Evolutionary conservation across 768 basidiomycete genomes (phyloP), one percentile per base, ranked within the genome.

Genomic region (Leucocoprinus leucothites): DNA sequence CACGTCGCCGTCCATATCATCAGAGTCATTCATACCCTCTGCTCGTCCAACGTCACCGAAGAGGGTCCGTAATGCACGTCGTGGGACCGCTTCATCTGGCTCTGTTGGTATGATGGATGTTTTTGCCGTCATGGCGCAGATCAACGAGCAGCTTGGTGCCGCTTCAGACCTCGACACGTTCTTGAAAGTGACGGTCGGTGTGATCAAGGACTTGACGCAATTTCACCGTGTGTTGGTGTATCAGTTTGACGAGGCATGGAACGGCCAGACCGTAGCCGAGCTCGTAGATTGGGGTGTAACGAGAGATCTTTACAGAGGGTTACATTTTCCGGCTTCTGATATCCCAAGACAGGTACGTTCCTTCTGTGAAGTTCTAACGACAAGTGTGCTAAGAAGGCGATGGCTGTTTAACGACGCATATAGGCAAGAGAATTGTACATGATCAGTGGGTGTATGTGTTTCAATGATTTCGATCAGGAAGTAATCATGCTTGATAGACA

Each of bases 151-250:
- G 53, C 77, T 91, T 3, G 82, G 82, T 1, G 74, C 76, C 14
- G 85, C 87, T 13, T 71, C 79, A 1, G 84, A 87, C 60, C 65
- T 92, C 54, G 81, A 86, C 18, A 74, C 73, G 24, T 89, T 90
- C 65, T 69, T 91, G 62, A 84, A 91, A 63, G 76, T 91, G 45
- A 80, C 83, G 1, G 88, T 87, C 3, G 88, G 89, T 1, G 67
- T 78, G 24, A 68, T 91, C 60, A 86, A 87, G 69, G 89, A 94
- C 65, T 65, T 94, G 56, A 87, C 87, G 13, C 86, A 87, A 64
- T 91, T 91, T 67, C 89, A 91, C 64, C 80, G 90, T 19, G 87
- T 90, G 28, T 71, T 94, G 67, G 76, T 90, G 8, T 94, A 92
- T 64, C 89, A 90, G 68, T 90, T 91, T 61, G 87, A 91, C 67